Evolutionary conservation across 2,329 filamentous ascomycete genomes (phyloP).

Genomic region (Claviceps cyperi): DNA sequence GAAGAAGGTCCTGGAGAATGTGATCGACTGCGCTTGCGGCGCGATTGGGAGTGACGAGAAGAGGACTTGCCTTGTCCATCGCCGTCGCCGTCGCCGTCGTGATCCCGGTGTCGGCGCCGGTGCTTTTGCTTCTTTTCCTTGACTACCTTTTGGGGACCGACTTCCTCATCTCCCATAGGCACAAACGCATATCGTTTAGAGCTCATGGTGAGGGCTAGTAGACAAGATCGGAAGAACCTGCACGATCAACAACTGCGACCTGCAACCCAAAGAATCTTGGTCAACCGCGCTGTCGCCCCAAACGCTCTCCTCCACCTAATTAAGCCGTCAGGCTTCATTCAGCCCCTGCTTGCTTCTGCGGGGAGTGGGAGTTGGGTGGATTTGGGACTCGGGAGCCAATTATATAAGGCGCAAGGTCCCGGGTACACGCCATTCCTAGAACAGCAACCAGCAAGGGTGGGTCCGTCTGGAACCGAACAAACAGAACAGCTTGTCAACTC

Average conservation of each 20-base stretch:
- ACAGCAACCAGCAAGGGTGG: neutral
- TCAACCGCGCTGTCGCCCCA: too few species aligned
- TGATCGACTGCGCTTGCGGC: constrained; percentile 19
- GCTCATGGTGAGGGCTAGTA: constrained; percentile 22
- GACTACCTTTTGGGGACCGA: constrained; percentile 38
- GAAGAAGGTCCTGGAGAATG: constrained; percentile 17
- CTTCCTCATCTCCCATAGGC: constrained; percentile 50
- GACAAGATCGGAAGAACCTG: neutral
- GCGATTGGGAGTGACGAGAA: constrained; percentile 13
- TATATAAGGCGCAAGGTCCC: too few species aligned
- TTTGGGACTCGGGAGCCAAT: too few species aligned
- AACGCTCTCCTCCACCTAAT: too few species aligned
- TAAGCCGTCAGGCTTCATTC: too few species aligned
- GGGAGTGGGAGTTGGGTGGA: too few species aligned
- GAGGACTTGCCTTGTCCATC: constrained; percentile 16
- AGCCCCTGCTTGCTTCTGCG: too few species aligned
- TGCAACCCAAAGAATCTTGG: too few species aligned
- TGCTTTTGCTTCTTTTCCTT: constrained; percentile 32
- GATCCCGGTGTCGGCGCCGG: constrained; percentile 22
- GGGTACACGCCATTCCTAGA: too few species aligned
- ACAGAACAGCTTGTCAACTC: constrained; percentile 1
- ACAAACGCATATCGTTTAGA: constrained; percentile 52
- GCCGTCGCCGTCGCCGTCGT: constrained; percentile 22
- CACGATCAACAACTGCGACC: too few species aligned
- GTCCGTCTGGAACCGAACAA: neutral